A percentile compares a stretch with the other conserved stretches of the same genome.
These are phyloP conservation scores for Nitzschia inconspicua DNA, from an alignment of 108 stramenopile species.

Conservation along the genomic window DNA sequence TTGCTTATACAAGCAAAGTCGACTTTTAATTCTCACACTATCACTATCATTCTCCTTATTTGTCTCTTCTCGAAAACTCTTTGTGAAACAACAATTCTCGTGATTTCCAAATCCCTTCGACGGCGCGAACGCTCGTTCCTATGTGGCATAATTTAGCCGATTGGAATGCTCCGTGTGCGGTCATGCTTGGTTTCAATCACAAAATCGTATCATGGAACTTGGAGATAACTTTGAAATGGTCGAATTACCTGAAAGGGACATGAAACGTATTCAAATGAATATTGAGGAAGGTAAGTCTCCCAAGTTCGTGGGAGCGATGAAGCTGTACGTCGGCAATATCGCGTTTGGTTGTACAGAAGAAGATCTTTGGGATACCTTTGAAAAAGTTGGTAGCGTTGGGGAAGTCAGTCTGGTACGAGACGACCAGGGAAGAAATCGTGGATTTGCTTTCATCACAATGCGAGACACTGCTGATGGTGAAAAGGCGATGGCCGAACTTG, in stretches of 20 bases:
- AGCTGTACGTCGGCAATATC: slow-evolving; percentile 67
- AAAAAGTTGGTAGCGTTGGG: slow-evolving; percentile 39
- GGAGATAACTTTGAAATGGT: slow-evolving; percentile 53
- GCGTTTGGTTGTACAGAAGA: slow-evolving; percentile 48
- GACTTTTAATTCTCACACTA: neutral
- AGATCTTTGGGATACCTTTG: slow-evolving; percentile 33
- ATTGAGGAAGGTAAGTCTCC: slow-evolving; percentile 47
- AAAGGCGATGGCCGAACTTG: slow-evolving; percentile 46
- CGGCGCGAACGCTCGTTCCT: neutral
- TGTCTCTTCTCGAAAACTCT: neutral
- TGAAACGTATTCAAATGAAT: slow-evolving; percentile 60
- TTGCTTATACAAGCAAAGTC: neutral
- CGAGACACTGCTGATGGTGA: slow-evolving; percentile 50
- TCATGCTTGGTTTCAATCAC: slow-evolving; percentile 80
- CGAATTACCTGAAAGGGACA: slow-evolving; percentile 42
- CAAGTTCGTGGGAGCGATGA: slow-evolving; percentile 51
- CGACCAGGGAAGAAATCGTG: slow-evolving; percentile 66
- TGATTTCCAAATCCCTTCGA: neutral
- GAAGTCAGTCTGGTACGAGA: slow-evolving; percentile 60
- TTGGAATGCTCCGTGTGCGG: slow-evolving; percentile 75
- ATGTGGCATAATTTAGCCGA: slow-evolving; percentile 31
- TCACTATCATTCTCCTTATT: neutral
- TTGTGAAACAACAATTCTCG: neutral
- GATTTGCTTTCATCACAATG: slow-evolving; percentile 91
- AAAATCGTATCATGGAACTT: slow-evolving; percentile 62